Percentiles rank a stretch among this genome's conserved stretches.
phyloP scores from a whole-genome alignment of 768 basidiomycete genomes.

The Tylopilus plumbeoviolaceoides region DNA sequence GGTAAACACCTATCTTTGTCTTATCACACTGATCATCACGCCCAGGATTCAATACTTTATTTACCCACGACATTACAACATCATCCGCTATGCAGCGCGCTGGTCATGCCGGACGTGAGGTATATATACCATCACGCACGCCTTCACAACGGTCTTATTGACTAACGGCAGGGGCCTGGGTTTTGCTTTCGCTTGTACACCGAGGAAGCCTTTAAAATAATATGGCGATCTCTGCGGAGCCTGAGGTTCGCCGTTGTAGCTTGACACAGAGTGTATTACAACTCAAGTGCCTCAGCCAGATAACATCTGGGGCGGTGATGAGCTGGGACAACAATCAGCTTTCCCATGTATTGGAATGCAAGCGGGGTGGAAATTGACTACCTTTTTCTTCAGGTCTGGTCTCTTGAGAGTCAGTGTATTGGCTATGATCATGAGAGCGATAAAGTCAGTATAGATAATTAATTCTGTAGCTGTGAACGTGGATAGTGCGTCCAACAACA shows the following conservation, averaged over 20 bases:
- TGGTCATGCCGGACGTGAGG: constrained; percentile 95
- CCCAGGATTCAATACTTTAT: constrained; percentile 81
- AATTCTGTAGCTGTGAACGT: too few relatives aligned
- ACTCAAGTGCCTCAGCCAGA: constrained; percentile 79
- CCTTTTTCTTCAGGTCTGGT: too few relatives aligned
- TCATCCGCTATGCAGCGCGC: constrained; percentile 92
- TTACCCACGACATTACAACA: constrained; percentile 80
- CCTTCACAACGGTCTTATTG: not conserved
- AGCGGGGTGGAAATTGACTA: too few relatives aligned
- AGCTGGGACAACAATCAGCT: too few relatives aligned
- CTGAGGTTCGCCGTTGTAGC: constrained; percentile 88
- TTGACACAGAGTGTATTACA: constrained; percentile 81
- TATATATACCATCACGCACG: constrained; percentile 20
- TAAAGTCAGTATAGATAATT: too few relatives aligned
- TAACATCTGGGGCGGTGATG: too few relatives aligned
- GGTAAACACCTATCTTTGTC: constrained; percentile 35
- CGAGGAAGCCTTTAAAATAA: constrained; percentile 66
- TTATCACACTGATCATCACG: not conserved
- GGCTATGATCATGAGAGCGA: too few relatives aligned
- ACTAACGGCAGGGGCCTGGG: constrained; percentile 57
- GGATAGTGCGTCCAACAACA: too few relatives aligned
- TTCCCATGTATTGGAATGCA: too few relatives aligned
- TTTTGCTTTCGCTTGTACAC: constrained; percentile 93
- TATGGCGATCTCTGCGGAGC: constrained; percentile 66
- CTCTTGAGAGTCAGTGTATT: too few relatives aligned